Evolutionary conservation across 164 flowering plant species (phyloP).

Genomic region (Umbilicus rupestris): DNA sequence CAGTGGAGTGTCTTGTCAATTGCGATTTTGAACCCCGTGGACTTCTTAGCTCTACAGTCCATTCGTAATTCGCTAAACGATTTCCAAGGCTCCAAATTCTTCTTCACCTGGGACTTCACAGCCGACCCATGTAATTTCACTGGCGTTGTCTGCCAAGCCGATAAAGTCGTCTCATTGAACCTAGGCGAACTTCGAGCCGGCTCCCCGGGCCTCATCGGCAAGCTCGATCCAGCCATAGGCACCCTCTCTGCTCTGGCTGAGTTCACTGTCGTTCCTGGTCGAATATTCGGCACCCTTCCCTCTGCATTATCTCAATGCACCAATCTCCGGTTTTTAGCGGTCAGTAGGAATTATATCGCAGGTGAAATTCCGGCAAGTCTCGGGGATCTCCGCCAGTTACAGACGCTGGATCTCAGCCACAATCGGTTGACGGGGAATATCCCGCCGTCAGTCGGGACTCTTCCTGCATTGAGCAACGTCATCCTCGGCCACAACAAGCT

Average conservation of each 20-base stretch:
- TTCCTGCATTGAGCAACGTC: slow-evolving; percentile 48
- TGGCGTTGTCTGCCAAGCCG: slow-evolving; percentile 47
- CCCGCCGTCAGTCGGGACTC: slow-evolving; percentile 38
- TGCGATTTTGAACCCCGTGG: slow-evolving; percentile 47
- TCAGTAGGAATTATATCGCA: slow-evolving; percentile 65
- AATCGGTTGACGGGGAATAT: slow-evolving; percentile 55
- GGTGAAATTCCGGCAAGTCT: slow-evolving; percentile 54
- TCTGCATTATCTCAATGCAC: slow-evolving; percentile 36
- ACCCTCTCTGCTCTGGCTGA: slow-evolving; percentile 62
- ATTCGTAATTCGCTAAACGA: slow-evolving; percentile 38
- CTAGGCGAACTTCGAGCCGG: slow-evolving; percentile 89
- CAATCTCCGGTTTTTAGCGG: slow-evolving; percentile 56
- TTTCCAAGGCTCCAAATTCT: slow-evolving; percentile 49
- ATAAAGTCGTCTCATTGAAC: slow-evolving; percentile 52
- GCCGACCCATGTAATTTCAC: slow-evolving; percentile 61
- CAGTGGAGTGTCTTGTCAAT: not conserved
- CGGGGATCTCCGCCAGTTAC: slow-evolving; percentile 33
- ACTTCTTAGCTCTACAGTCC: slow-evolving; percentile 60
- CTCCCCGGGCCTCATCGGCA: slow-evolving; percentile 76
- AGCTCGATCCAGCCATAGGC: slow-evolving; percentile 61
- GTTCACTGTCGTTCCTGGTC: slow-evolving; percentile 73
- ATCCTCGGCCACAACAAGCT: slow-evolving; percentile 69
- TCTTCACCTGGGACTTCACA: slow-evolving; percentile 67
- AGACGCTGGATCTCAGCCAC: slow-evolving; percentile 80
- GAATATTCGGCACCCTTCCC: slow-evolving; percentile 63